Percentiles rank a stretch among this genome's conserved stretches.
Conservation (phyloP, 805 yeast genomes). For the Scheffersomyces lignosus region DNA sequence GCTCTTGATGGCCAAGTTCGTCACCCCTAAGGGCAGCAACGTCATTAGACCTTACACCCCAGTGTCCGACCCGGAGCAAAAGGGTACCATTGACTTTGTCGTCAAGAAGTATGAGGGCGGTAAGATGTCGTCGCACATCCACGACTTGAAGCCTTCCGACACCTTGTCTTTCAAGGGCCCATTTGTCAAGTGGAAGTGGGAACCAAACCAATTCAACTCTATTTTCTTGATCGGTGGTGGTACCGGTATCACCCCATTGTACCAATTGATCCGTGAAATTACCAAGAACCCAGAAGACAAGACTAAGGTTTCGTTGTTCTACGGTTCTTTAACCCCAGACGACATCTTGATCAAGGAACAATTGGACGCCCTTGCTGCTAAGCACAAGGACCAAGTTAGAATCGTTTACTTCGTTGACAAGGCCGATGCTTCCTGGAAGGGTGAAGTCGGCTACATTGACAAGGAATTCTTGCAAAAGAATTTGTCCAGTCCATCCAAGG, state of each 20-base stretch:
- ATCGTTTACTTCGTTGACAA: constrained; percentile 80
- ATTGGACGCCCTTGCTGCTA: constrained; percentile 64
- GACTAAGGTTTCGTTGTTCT: constrained; percentile 80
- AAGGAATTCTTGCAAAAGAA: constrained; percentile 65
- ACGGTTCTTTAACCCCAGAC: constrained; percentile 73
- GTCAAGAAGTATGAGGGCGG: constrained; percentile 86
- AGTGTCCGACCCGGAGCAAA: constrained; percentile 61
- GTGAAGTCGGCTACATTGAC: constrained; percentile 72
- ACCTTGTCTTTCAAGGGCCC: constrained; percentile 93
- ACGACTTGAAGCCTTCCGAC: constrained; percentile 71
- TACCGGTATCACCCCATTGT: constrained; percentile 94
- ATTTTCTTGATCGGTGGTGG: constrained; percentile 93
- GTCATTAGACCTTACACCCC: constrained; percentile 94
- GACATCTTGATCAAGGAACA: constrained; percentile 82
- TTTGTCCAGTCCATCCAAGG: constrained; percentile 64
- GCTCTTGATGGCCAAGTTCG: constrained; percentile 75
- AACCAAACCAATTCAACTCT: constrained; percentile 76
- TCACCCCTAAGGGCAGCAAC: constrained; percentile 78
- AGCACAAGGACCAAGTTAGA: constrained; percentile 75
- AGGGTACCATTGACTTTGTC: constrained; percentile 77
- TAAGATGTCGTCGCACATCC: constrained; percentile 75
- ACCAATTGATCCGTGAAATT: constrained; percentile 78
- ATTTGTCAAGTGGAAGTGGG: constrained; percentile 86
- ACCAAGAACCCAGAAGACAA: constrained; percentile 80
- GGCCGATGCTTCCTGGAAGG: constrained; percentile 49